Conservation (phyloP, 75 land plant genomes). For the Pinus taeda region DNA sequence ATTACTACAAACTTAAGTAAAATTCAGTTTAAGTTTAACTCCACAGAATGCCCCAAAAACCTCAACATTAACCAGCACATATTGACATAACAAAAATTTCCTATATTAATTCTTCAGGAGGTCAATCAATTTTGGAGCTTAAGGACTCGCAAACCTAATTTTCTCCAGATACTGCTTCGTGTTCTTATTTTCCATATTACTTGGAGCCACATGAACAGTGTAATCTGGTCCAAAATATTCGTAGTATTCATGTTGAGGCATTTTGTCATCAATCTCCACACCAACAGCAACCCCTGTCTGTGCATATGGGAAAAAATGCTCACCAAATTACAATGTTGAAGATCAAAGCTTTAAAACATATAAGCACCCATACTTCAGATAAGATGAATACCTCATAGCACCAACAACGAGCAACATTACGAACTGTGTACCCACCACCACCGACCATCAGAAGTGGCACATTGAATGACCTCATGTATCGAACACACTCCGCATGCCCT, state of each 20-base stretch:
- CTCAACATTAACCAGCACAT: no score
- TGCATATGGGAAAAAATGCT: conserved; percentile 8
- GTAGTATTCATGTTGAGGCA: conserved; percentile 77
- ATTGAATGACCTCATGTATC: conserved; percentile 75
- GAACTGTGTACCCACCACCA: conserved; percentile 83
- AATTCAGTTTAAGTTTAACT: no score
- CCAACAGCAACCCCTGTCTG: conserved; percentile 90
- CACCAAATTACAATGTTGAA: background rate
- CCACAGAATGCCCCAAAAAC: no score
- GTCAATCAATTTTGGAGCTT: no score
- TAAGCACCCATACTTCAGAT: background rate
- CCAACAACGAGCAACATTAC: conserved; percentile 89
- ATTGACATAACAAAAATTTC: no score
- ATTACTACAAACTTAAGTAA: no score
- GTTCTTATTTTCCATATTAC: conserved; percentile 80
- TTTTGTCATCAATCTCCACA: conserved; percentile 68
- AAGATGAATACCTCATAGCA: conserved; percentile 67
- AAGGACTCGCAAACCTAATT: conserved; percentile 23
- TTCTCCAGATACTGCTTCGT: conserved; percentile 35
- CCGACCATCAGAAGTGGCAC: conserved; percentile 74
- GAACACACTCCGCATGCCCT: conserved; percentile 84
- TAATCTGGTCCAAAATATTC: conserved; percentile 93
- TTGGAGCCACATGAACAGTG: conserved; percentile 74
- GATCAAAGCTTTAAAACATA: background rate
- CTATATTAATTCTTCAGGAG: no score